Conservation (phyloP, 2,329 filamentous ascomycete genomes). For the Calonectria leucothoes region DNA sequence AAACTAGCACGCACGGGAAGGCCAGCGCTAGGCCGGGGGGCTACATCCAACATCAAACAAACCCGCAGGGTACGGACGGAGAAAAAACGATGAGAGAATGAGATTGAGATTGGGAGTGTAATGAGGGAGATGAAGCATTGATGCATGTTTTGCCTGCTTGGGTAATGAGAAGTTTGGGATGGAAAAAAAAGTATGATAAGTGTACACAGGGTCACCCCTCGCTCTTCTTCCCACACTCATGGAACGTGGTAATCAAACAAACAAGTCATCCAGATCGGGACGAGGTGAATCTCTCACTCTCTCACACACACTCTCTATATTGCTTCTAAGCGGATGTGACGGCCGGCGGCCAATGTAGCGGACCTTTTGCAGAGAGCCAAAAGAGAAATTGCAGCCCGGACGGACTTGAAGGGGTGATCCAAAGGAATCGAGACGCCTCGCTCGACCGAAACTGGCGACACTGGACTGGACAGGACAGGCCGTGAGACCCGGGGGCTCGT, state of each 20-base stretch:
- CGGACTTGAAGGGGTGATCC: not conserved
- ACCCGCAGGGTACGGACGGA: not conserved
- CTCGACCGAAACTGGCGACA: constrained; percentile 22
- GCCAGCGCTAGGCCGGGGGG: not conserved
- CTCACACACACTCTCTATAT: too few relatives aligned
- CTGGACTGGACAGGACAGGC: not conserved
- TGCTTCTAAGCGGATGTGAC: not conserved
- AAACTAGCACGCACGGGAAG: not conserved
- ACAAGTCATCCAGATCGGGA: not conserved
- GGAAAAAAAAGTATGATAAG: not conserved
- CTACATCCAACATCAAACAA: not conserved
- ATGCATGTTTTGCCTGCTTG: not conserved
- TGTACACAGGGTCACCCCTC: not conserved
- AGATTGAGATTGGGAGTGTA: too few relatives aligned
- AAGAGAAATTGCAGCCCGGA: not conserved
- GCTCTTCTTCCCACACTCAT: not conserved
- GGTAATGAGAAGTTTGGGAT: not conserved
- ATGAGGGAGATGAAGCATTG: not conserved
- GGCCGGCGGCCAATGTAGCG: not conserved
- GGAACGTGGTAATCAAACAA: constrained; percentile 6
- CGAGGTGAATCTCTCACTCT: not conserved
- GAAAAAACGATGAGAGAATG: not conserved
- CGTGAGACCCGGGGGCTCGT: not conserved
- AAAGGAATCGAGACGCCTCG: not conserved
- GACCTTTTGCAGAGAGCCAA: not conserved